Conservation (phyloP, 192 early-diverging fungal genomes). For the Backusella circina region DNA sequence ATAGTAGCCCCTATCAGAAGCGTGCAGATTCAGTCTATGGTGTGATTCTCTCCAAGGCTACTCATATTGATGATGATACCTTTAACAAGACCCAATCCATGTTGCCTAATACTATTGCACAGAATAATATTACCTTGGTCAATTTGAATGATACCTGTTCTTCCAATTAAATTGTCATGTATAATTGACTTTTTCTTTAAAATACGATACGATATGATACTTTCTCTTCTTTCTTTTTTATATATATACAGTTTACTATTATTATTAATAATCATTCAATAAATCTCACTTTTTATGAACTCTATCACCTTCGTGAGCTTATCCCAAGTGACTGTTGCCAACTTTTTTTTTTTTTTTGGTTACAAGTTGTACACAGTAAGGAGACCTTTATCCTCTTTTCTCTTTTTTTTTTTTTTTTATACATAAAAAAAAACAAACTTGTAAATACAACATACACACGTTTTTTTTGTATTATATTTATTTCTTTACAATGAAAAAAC, state of each 20-base stretch:
- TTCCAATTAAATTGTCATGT: background rate
- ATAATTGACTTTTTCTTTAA: background rate
- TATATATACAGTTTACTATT: background rate
- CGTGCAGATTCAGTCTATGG: background rate
- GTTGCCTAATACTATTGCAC: background rate
- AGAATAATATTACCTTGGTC: background rate
- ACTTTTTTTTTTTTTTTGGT: no score
- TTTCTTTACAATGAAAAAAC: background rate
- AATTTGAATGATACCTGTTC: slow-evolving; percentile 1
- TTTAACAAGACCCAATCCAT: background rate
- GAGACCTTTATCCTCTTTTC: no score
- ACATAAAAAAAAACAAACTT: no score
- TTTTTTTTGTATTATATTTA: background rate
- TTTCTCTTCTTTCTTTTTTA: no score
- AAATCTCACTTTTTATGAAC: background rate
- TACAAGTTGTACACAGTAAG: no score
- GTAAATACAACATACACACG: background rate
- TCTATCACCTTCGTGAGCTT: background rate
- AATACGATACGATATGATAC: no score
- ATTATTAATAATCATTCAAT: background rate
- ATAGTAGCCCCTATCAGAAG: background rate
- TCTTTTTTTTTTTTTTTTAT: background rate
- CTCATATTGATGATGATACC: background rate
- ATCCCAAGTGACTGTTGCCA: background rate
- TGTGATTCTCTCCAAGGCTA: background rate